Evolutionary conservation across 2,329 filamentous ascomycete genomes (phyloP), one percentile per base, ranked within the genome.

Genomic region (Fusarium piperis): DNA sequence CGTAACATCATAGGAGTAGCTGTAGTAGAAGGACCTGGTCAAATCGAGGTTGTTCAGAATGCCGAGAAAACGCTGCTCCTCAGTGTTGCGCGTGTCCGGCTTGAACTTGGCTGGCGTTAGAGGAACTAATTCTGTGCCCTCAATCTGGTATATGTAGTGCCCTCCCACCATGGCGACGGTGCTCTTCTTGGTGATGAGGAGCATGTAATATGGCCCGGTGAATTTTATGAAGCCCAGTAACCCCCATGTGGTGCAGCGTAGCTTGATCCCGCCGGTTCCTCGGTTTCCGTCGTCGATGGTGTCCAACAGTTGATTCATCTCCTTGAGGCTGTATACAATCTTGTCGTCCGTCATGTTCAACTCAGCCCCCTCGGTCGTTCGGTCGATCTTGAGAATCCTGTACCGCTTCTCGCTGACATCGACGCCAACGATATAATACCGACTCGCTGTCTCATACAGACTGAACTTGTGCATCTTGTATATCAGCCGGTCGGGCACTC

Each of bases 1-100:
- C 1, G 96, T 99, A 73, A 98, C 93, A 79, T 99, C 94, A 83
- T 99, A 99, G 0, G 95, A 97, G 79, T 98, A 98, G 83, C 95
- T 98, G 84, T 98, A 99, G 82, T 99, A 99, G 80, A 99, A 99
- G 0, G 93, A 97, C 63, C 93, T 89, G 0, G 93, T 94, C 67
- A 99, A 84, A 79, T 99, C 96, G 33, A 99, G 86, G 74, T 97
- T 97, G 79, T 93, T 94, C 48, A 99, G 86, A 59, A 98, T 98
- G 28, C 90, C 88, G 35, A 98, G 86, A 77, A 97, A 98, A 30
- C 95, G 91, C 39, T 93, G 91, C 81, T 99, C 96, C 79, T 98
- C 95, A 0, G 93, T 89, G 76, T 97, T 96, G 57, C 86, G 85
- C 59, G 91, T 87, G 71, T 98, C 94, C n/a, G 91, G 86, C 78